These are phyloP conservation scores for Agaricus sinodeliciosus DNA, from an alignment of 768 basidiomycete species.

Conservation along the genomic window DNA sequence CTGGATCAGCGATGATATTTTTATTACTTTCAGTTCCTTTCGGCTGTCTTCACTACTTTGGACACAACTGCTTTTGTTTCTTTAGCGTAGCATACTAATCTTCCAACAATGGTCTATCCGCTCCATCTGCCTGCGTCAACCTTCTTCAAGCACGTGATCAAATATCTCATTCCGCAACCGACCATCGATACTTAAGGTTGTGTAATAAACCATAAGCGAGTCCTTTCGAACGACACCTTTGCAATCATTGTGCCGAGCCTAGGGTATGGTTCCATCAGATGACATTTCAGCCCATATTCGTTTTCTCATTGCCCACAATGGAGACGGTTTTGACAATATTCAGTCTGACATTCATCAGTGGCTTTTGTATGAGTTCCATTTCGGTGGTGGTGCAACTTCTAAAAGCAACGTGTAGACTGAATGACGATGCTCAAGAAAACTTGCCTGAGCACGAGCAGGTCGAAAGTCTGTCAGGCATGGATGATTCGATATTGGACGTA, in stretches of 20 bases:
- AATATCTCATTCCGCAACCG: neutral
- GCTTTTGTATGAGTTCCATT: slow-evolving; percentile 1
- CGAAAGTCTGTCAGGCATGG: neutral
- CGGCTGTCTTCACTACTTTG: neutral
- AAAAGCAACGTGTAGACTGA: neutral
- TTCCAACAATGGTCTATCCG: neutral
- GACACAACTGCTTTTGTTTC: neutral
- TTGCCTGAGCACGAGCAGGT: neutral
- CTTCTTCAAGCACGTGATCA: slow-evolving; percentile 3
- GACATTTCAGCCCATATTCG: slow-evolving; percentile 1
- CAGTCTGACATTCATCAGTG: slow-evolving; percentile 6
- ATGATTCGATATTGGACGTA: slow-evolving; percentile 2
- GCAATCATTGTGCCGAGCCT: no score
- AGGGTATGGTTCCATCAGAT: no score
- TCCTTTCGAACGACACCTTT: no score
- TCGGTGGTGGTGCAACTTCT: no score
- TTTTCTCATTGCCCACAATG: slow-evolving; percentile 1
- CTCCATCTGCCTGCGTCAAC: neutral
- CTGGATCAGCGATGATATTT: slow-evolving; percentile 5
- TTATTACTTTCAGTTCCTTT: neutral
- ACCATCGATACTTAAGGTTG: neutral
- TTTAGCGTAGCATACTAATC: neutral
- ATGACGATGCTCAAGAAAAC: neutral
- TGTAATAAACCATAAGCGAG: neutral
- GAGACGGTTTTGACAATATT: slow-evolving; percentile 4